Percentiles rank a stretch among this genome's conserved stretches.
These are phyloP conservation scores for Pleurostoma richardsiae DNA, from an alignment of 2,329 filamentous ascomycete genomes.

Conservation along the genomic window DNA sequence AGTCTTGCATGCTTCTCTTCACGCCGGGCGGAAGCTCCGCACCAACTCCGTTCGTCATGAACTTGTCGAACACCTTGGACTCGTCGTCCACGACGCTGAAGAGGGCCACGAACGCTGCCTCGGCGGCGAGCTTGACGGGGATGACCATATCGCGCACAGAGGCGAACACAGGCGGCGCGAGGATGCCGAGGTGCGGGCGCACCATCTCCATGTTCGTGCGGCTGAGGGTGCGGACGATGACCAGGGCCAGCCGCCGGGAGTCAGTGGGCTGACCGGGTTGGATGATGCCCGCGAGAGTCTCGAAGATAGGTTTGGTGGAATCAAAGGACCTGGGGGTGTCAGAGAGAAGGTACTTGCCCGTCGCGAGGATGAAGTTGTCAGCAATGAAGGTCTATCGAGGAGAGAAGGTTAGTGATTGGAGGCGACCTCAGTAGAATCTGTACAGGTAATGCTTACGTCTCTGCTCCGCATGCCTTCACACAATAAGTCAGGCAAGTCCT, in stretches of 20 bases:
- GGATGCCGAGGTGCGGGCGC: conserved; percentile 71
- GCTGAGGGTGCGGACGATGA: conserved; percentile 80
- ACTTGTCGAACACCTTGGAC: conserved; percentile 82
- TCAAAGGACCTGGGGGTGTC: conserved; percentile 68
- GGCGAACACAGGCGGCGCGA: conserved; percentile 83
- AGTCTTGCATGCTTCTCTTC: conserved; percentile 90
- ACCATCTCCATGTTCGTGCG: conserved; percentile 75
- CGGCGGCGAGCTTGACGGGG: conserved; percentile 89
- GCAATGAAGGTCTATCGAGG: conserved; percentile 66
- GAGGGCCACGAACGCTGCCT: conserved; percentile 87
- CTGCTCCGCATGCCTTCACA: conserved; percentile 74
- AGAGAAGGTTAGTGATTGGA: conserved; percentile 1
- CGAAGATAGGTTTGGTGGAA: conserved; percentile 72
- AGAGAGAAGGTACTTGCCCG: conserved; percentile 82
- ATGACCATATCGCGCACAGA: conserved; percentile 89
- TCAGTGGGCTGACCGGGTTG: conserved; percentile 75
- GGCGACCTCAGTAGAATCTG: background rate
- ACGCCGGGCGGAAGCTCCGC: conserved; percentile 63
- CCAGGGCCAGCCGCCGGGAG: conserved; percentile 78
- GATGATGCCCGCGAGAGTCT: conserved; percentile 69
- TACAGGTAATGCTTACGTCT: conserved; percentile 52
- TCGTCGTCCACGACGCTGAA: conserved; percentile 91
- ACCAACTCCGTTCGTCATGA: conserved; percentile 63
- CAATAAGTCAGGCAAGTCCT: conserved; percentile 73
- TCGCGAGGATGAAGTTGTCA: conserved; percentile 83